phyloP scores from a whole-genome alignment of 257 asterid genomes.

The Rauvolfia tetraphylla region DNA sequence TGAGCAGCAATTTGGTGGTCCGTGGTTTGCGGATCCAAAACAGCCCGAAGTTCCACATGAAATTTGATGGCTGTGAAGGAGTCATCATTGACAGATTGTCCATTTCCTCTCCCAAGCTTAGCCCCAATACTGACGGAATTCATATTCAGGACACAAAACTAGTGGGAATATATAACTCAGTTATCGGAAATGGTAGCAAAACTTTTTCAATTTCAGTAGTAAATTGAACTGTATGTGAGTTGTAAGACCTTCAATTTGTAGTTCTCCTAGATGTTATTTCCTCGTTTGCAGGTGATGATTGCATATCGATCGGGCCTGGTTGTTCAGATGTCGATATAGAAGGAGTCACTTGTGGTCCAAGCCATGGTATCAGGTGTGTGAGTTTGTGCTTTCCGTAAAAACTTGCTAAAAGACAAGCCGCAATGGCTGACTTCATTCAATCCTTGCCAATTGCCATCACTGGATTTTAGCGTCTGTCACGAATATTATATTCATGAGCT shows the following conservation, averaged over 20 bases:
- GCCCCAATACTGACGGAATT: constrained; percentile 95
- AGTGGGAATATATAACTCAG: constrained; percentile 81
- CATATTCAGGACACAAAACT: constrained; percentile 72
- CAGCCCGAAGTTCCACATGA: constrained; percentile 90
- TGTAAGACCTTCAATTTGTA: not conserved
- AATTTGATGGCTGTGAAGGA: constrained; percentile 80
- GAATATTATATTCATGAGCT: not conserved
- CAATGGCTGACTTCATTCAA: not conserved
- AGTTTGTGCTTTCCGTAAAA: not conserved
- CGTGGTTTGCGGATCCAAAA: constrained; percentile 63
- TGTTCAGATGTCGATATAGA: constrained; percentile 83
- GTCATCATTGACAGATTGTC: constrained; percentile 60
- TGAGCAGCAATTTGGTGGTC: constrained; percentile 83
- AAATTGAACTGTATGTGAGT: not conserved
- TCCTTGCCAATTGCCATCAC: not conserved
- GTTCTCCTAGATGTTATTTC: too few relatives aligned
- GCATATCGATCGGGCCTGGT: constrained; percentile 91
- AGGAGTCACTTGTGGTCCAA: constrained; percentile 87
- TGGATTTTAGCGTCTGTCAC: not conserved
- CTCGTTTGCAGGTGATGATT: constrained; percentile 68
- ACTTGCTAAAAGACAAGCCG: constrained; percentile 5
- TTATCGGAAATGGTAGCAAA: constrained; percentile 57
- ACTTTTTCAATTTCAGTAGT: not conserved
- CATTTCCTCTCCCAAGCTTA: constrained; percentile 80
- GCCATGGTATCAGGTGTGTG: constrained; percentile 91